These are phyloP conservation scores for Alternaria brassicicola DNA, from an alignment of 2,329 filamentous ascomycete species.

Conservation along the genomic window DNA sequence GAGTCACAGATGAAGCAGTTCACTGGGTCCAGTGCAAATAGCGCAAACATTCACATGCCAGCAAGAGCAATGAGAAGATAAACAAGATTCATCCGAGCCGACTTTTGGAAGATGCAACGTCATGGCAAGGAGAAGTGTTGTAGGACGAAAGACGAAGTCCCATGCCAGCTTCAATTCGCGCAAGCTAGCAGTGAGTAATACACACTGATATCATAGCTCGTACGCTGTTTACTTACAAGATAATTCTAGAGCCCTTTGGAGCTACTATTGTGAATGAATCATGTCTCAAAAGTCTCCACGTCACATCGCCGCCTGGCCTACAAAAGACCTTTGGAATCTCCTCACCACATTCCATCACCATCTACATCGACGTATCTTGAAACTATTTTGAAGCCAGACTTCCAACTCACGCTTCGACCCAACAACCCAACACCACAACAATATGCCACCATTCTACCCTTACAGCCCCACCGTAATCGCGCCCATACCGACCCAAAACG, in stretches of 20 bases:
- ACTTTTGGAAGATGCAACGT: background rate
- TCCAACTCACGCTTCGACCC: background rate
- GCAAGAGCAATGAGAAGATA: background rate
- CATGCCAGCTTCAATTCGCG: background rate
- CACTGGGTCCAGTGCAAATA: background rate
- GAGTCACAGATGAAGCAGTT: conserved; percentile 11
- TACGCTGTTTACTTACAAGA: background rate
- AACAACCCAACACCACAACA: background rate
- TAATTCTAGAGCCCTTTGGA: background rate
- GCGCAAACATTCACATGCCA: background rate
- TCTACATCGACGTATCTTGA: background rate
- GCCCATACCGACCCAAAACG: background rate
- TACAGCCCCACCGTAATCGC: background rate
- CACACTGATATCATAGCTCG: background rate
- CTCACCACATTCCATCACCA: background rate
- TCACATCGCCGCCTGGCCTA: background rate
- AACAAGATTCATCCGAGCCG: background rate
- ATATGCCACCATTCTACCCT: conserved; percentile 2
- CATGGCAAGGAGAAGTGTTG: background rate
- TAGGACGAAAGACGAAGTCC: background rate
- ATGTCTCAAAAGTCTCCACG: background rate
- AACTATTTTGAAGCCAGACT: background rate
- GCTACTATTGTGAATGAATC: background rate
- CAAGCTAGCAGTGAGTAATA: background rate
- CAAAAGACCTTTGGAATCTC: background rate